Conservation (phyloP, 2,329 filamentous ascomycete genomes). For the Periglandula ipomoeae region DNA sequence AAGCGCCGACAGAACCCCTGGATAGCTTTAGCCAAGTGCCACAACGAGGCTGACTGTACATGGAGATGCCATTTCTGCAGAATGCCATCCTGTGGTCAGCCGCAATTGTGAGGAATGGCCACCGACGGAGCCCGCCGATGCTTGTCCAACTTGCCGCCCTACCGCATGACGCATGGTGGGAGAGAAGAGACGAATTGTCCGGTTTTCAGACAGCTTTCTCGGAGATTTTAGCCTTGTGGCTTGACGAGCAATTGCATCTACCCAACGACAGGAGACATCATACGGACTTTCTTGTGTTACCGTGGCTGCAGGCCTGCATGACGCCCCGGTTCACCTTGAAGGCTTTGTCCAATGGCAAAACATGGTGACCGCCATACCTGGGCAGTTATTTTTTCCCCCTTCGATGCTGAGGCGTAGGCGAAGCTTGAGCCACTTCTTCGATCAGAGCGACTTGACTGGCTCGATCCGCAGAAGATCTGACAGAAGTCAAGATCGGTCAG, state of each 20-base stretch:
- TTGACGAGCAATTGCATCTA: not conserved
- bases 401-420: not conserved
- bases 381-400: not conserved
- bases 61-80: not conserved
- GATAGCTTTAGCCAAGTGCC: not conserved
- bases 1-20: not conserved
- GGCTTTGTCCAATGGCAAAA: not conserved
- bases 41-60: not conserved
- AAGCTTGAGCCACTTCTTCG: not conserved
- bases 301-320: not conserved
- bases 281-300: not conserved
- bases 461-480: not conserved
- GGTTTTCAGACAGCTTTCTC: not conserved
- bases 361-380: not conserved
- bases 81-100: not conserved
- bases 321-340: not conserved
- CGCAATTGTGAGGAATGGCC: not conserved
- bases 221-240: not conserved
- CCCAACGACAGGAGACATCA: not conserved
- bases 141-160: too few species aligned
- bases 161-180: too few species aligned
- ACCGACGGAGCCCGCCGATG: not conserved
- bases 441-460: not conserved
- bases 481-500: not conserved
- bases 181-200: not conserved